Evolutionary conservation across 192 early-diverging fungal species (phyloP).

Genomic region (Rhizophagus prolifer): DNA sequence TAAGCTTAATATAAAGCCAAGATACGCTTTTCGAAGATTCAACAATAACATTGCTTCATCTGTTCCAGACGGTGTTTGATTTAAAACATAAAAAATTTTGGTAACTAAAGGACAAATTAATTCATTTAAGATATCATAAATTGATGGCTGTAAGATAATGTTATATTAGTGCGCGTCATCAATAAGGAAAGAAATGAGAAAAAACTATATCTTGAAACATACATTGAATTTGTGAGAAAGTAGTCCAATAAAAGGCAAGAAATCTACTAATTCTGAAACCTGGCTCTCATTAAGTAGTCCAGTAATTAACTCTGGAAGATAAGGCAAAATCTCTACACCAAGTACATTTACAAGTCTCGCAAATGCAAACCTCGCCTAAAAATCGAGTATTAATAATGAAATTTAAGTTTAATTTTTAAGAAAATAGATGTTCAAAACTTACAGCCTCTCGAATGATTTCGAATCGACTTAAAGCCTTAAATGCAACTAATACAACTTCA

Average conservation of each 20-base stretch:
- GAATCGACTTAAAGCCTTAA: constrained; percentile 63
- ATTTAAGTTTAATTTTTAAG: not conserved
- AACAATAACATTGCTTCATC: constrained; percentile 79
- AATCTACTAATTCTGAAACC: constrained; percentile 78
- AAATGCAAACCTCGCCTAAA: constrained; percentile 65
- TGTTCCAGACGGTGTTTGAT: constrained; percentile 80
- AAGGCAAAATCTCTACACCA: constrained; percentile 79
- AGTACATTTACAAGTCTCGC: constrained; percentile 86
- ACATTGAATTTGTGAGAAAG: constrained; percentile 93
- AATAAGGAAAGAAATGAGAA: constrained; percentile 23
- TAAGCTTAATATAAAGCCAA: constrained; percentile 74
- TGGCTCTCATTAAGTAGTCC: constrained; percentile 74
- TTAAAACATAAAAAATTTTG: constrained; percentile 81
- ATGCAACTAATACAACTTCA: constrained; percentile 68
- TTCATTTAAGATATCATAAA: constrained; percentile 69
- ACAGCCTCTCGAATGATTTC: constrained; percentile 66
- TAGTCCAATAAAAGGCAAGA: constrained; percentile 80
- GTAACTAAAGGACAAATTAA: constrained; percentile 77
- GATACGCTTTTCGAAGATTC: constrained; percentile 80
- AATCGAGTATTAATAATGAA: not conserved
- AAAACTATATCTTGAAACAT: constrained; percentile 32
- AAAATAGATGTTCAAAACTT: not conserved
- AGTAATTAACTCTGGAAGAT: constrained; percentile 74
- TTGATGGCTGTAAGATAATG: constrained; percentile 44
- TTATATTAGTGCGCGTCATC: not conserved